Base-by-base conservation (phyloP, 1,284 basidiomycete species). In the Microbotryomycetes sp. region DNA sequence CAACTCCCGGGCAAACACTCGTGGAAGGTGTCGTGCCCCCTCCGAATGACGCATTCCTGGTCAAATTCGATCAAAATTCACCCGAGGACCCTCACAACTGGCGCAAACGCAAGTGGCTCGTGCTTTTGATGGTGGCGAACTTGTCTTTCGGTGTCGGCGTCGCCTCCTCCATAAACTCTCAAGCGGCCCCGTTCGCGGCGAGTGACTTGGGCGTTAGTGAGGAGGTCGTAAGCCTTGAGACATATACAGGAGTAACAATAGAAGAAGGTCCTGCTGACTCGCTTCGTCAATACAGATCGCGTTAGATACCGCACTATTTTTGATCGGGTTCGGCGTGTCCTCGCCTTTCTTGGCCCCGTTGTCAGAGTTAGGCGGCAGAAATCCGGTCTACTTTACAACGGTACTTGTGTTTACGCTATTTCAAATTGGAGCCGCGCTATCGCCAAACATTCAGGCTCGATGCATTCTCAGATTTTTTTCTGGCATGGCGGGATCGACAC, bases 301-400 rank as follows among this genome's bases (percentile, higher is more conserved):
- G 4, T 57, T 64, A 23, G 63, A 64, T 42, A 62, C 63, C 9
- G 59, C 59, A 15, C 49, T 58, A 3, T 64, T 62, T 22, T 42
- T 64, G 3, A 30, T 42, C 15, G 63, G 63, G 4, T 64, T 64
- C 19, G 63, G 63, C 6, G n/a, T 51, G 7, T 48, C 58, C 14
- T 54, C 58, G 6, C 62, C 62, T 1, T 23, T 64, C 5, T 30
- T 57, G 3, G 63, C 48, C 3, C 63, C 63, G 2, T 29, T 64
- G 1, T 36, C 28, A 1, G 62, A 64, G 42, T 16, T 64, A 4
- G 55, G 23, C 15, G 62, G 62, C 0, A 30, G 63, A 19, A 58
- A 42, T 15, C 56, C 56, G 0, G 49, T 64, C 15, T 62, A 64
- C 59, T 47, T 64, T 28, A 6, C 51, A 42, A 62, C 63, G 4